Base-by-base conservation (phyloP, 1,284 basidiomycete genomes). In the Moesziomyces sp. region DNA sequence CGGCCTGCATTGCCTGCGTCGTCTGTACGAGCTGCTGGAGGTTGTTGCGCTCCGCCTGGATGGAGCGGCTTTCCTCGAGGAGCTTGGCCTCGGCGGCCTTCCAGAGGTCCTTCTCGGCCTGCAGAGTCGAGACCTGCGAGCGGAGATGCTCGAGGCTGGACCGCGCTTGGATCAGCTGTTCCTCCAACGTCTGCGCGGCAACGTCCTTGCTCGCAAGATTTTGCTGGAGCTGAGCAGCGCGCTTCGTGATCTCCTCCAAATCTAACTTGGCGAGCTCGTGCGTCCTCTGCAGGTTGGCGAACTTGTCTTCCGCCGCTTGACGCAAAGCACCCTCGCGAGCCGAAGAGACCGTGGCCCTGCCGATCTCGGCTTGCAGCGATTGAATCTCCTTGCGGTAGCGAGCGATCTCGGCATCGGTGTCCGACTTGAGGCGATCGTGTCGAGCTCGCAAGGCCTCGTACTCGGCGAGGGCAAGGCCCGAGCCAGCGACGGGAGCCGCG, bases 1-100 rank as follows among this genome's bases (percentile, higher is more conserved):
- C 94, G 58, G 89, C 89, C 78, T 93, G 92, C 89, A 97, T 93
- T 78, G 89, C 91, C 84, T 93, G 92, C 28, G 95, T 90, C 78
- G 92, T 95, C 24, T 88, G 87, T 88, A 97, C 92, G 19, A 97
- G 87, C 80, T 94, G 92, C 19, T 92, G 90, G 10, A 97, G 87
- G 67, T 91, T 91, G 5, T 92, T 90, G 10, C 93, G 90, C 82
- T 97, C 94, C 73, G 90, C 87, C 7, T 91, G 87, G 1, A 97
- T 87, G 1, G 87, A 88, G 78, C 89, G 90, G 84, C 96, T 94
- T 85, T 97, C 94, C 52, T 93, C 91, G 8, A 92, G 88, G 19
- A 97, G 87, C 47, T 77, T 66, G 26, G 52, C 38, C 44, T 78
- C 75, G 21, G 75, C 52, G 2, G 64, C 61, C 55, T 77, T 74